Conservation (phyloP, 164 flowering plant genomes). For the Kingdonia uniflora region DNA sequence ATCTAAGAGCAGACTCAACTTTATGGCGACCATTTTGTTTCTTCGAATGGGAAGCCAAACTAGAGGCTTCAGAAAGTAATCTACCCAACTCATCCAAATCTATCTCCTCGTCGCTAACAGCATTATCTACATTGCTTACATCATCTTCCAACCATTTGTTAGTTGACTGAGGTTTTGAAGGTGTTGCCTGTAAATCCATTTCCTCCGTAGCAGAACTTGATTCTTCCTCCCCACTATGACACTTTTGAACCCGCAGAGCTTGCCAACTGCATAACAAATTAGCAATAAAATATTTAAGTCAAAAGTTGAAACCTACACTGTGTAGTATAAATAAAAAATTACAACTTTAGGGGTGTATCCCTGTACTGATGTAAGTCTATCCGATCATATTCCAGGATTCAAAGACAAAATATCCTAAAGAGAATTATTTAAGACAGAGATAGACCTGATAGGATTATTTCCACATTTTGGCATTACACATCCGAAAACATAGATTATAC, state of each 20-base stretch:
- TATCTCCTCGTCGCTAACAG: conserved; percentile 32
- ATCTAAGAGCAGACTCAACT: conserved; percentile 13
- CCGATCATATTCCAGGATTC: no score
- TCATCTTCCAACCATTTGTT: conserved; percentile 22
- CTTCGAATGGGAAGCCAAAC: conserved; percentile 32
- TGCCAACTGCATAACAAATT: conserved; percentile 61
- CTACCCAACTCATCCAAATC: conserved; percentile 54
- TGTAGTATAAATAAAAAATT: no score
- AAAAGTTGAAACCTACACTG: no score
- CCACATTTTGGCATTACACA: conserved; percentile 55
- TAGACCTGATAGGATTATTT: conserved; percentile 38
- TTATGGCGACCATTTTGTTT: conserved; percentile 15
- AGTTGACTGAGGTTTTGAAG: conserved; percentile 20
- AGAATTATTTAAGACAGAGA: not conserved
- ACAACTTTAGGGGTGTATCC: no score
- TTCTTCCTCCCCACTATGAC: conserved; percentile 19
- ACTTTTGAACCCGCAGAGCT: conserved; percentile 64
- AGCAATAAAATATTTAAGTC: no score
- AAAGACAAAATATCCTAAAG: not conserved
- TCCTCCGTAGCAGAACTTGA: conserved; percentile 8
- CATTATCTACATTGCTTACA: conserved; percentile 15
- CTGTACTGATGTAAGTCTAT: no score
- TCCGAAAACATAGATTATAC: conserved; percentile 57
- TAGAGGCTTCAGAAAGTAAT: conserved; percentile 51
- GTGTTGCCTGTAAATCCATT: conserved; percentile 2